A percentile compares a stretch with the other conserved stretches of the same genome.
phyloP scores from a whole-genome alignment of 192 early-diverging fungal species.

The Oehlia diaphana region DNA sequence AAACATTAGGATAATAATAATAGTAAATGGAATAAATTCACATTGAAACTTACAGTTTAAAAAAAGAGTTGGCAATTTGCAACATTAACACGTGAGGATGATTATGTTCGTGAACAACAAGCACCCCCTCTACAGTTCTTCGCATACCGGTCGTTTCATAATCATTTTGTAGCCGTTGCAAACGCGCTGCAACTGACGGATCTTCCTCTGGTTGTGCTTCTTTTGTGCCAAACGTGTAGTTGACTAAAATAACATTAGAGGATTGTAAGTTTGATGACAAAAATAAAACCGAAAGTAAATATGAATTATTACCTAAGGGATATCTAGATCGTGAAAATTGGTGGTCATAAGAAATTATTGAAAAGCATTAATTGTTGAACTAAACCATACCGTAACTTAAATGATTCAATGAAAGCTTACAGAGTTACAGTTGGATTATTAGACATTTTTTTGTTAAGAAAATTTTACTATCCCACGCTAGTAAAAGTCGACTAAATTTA shows the following conservation, averaged over 20 bases:
- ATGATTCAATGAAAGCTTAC: conserved; percentile 11
- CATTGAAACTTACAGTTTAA: conserved; percentile 60
- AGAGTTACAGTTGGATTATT: conserved; percentile 28
- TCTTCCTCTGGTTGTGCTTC: conserved; percentile 73
- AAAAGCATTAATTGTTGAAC: background rate
- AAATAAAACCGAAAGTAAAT: background rate
- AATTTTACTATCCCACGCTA: background rate
- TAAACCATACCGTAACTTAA: background rate
- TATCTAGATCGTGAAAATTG: conserved; percentile 5
- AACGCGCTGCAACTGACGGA: conserved; percentile 55
- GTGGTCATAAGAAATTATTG: background rate
- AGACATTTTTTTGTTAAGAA: conserved; percentile 9
- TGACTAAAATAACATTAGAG: conserved; percentile 28
- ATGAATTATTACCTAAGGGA: conserved; percentile 10
- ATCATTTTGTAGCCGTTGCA: conserved; percentile 61
- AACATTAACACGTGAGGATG: conserved; percentile 81
- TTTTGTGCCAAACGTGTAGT: conserved; percentile 74
- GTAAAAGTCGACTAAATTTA: too few species aligned
- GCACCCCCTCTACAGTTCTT: conserved; percentile 67
- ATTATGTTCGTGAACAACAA: conserved; percentile 77
- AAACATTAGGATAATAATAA: background rate
- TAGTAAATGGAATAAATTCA: background rate
- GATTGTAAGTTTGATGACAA: background rate
- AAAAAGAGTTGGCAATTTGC: conserved; percentile 72
- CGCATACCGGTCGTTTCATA: conserved; percentile 68